Conservation (phyloP, 176 grass and related monocot species). For the Neostapfia colusana region DNA sequence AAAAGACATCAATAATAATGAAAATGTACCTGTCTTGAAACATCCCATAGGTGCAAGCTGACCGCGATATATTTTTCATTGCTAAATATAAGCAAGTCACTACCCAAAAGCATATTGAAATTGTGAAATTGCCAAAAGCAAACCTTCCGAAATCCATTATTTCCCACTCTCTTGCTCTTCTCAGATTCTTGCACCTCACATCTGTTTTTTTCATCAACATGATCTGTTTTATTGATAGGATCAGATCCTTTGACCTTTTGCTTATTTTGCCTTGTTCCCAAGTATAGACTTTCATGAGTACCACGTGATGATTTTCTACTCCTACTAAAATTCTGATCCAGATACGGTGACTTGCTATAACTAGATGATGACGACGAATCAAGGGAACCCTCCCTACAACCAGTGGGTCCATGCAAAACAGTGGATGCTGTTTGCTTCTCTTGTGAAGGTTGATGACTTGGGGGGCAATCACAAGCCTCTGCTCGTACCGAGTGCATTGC, state of each 20-base stretch:
- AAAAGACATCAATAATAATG: slow-evolving; percentile 24
- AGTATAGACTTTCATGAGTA: slow-evolving; percentile 56
- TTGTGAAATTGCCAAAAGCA: slow-evolving; percentile 95
- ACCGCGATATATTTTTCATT: slow-evolving; percentile 96
- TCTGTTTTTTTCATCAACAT: slow-evolving; percentile 68
- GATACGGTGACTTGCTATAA: slow-evolving; percentile 49
- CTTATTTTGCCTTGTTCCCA: slow-evolving; percentile 55
- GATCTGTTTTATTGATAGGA: slow-evolving; percentile 54
- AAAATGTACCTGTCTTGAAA: slow-evolving; percentile 83
- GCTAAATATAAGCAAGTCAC: slow-evolving; percentile 96
- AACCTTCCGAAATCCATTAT: slow-evolving; percentile 89
- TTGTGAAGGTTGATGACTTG: slow-evolving; percentile 73
- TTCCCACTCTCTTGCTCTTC: slow-evolving; percentile 75
- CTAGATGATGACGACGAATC: slow-evolving; percentile 50
- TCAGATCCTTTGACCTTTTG: slow-evolving; percentile 59
- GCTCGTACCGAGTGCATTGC: slow-evolving; percentile 97
- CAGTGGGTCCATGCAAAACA: slow-evolving; percentile 65
- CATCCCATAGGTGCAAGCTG: slow-evolving; percentile 96
- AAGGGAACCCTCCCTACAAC: slow-evolving; percentile 54
- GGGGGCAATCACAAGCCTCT: slow-evolving; percentile 97
- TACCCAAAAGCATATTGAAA: slow-evolving; percentile 95
- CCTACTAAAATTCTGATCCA: slow-evolving; percentile 48
- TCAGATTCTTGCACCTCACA: slow-evolving; percentile 84
- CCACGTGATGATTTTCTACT: slow-evolving; percentile 55
- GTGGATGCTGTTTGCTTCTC: slow-evolving; percentile 54